These are phyloP conservation scores for Staphylotrichum longicolle DNA, from an alignment of 495 filamentous ascomycete species.

Conservation along the genomic window DNA sequence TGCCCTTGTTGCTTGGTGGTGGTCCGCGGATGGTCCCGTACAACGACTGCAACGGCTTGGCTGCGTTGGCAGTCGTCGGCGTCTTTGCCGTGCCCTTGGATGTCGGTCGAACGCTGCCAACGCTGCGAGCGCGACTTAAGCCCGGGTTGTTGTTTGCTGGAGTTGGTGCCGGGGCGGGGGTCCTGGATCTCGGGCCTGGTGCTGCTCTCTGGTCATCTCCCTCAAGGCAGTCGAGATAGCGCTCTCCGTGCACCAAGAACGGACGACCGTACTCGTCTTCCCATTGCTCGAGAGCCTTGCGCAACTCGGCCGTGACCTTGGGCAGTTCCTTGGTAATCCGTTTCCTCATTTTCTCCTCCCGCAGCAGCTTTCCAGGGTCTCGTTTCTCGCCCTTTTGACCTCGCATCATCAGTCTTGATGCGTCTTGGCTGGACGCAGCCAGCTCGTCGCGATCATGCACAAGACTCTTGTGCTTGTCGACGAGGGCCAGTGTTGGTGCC, in stretches of 20 bases:
- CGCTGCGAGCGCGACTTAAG: slow-evolving; percentile 39
- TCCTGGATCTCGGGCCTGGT: slow-evolving; percentile 71
- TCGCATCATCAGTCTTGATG: slow-evolving; percentile 83
- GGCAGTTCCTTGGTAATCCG: slow-evolving; percentile 92
- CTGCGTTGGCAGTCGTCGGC: slow-evolving; percentile 46
- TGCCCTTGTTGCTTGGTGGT: slow-evolving; percentile 39
- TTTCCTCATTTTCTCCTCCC: slow-evolving; percentile 98
- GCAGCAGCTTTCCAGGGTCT: slow-evolving; percentile 89
- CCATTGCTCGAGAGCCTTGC: slow-evolving; percentile 79
- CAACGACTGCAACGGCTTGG: slow-evolving; percentile 31
- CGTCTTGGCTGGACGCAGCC: slow-evolving; percentile 84
- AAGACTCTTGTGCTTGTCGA: slow-evolving; percentile 80
- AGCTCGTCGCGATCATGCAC: slow-evolving; percentile 86
- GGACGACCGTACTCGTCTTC: slow-evolving; percentile 92
- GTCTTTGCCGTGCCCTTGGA: slow-evolving; percentile 65
- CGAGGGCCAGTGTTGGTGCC: slow-evolving; percentile 72
- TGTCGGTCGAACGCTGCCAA: slow-evolving; percentile 40
- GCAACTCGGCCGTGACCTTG: slow-evolving; percentile 80
- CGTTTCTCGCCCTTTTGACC: slow-evolving; percentile 86
- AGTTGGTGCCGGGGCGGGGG: slow-evolving; percentile 62
- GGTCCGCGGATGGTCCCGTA: slow-evolving; percentile 21
- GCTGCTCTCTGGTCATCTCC: slow-evolving; percentile 59
- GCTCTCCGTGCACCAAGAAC: slow-evolving; percentile 86
- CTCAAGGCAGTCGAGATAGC: slow-evolving; percentile 78
- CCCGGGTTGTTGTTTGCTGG: slow-evolving; percentile 44